Percentiles rank a stretch among this genome's conserved stretches.
Conservation (phyloP, 345 rosid genomes). For the Gossypium ekmanianum region DNA sequence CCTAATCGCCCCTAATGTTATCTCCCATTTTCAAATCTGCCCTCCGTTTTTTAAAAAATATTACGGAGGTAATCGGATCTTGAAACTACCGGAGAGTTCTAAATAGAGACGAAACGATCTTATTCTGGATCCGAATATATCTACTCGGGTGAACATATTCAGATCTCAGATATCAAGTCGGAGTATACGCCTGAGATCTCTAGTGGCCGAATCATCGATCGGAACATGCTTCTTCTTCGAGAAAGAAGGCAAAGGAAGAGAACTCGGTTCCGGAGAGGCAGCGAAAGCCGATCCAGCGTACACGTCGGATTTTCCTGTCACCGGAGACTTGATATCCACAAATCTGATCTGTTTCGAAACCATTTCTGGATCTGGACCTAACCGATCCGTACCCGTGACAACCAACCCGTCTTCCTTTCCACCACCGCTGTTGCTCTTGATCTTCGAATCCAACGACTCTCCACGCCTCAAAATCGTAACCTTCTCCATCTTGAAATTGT, state of each 20-base stretch:
- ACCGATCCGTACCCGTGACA: conserved; percentile 19
- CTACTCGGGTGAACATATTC: neutral
- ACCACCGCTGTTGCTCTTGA: conserved; percentile 19
- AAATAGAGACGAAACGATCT: neutral
- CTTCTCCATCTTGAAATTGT: conserved; percentile 26
- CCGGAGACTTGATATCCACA: conserved; percentile 23
- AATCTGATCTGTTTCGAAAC: conserved; percentile 23
- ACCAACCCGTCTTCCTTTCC: conserved; percentile 19
- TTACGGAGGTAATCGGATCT: neutral
- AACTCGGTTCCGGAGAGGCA: neutral
- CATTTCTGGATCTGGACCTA: conserved; percentile 30
- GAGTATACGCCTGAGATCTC: neutral
- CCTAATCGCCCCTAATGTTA: neutral
- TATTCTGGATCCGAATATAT: no score
- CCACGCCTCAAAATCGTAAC: conserved; percentile 48
- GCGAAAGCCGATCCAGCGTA: neutral
- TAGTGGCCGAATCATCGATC: neutral
- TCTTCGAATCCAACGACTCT: conserved; percentile 48
- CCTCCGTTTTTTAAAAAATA: neutral
- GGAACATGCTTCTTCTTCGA: neutral
- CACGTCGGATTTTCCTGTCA: neutral
- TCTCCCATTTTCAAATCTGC: conserved; percentile 8
- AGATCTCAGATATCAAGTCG: neutral
- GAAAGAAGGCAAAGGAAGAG: neutral
- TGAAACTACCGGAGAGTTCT: neutral